These are phyloP conservation scores for Leccinellum albellum DNA, from an alignment of 768 basidiomycete species.

Conservation along the genomic window DNA sequence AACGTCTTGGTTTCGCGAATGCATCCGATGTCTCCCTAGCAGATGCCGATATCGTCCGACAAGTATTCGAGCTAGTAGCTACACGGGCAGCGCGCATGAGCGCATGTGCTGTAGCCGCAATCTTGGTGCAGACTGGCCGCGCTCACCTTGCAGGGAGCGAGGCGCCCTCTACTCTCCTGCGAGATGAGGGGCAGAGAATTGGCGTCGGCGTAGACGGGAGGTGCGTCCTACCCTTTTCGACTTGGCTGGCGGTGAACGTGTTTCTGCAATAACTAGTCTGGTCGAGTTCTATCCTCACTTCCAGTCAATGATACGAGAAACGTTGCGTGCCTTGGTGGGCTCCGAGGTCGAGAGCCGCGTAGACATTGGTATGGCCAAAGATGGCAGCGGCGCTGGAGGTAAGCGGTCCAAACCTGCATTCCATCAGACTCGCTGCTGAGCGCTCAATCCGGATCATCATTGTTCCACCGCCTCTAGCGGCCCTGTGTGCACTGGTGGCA, in stretches of 20 bases:
- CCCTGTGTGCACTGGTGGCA: slow-evolving; percentile 68
- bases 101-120: slow-evolving; percentile 82
- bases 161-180: slow-evolving; percentile 8
- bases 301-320: slow-evolving; percentile 66
- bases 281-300: slow-evolving; percentile 92
- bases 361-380: slow-evolving; percentile 90
- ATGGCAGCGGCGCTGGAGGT: slow-evolving; percentile 98
- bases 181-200: slow-evolving; percentile 48
- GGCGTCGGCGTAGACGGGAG: slow-evolving; percentile 92
- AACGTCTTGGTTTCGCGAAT: slow-evolving; percentile 55
- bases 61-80: slow-evolving; percentile 76
- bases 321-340: slow-evolving; percentile 74
- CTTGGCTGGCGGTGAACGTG: not conserved
- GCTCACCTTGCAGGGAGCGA: slow-evolving; percentile 47
- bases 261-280: slow-evolving; percentile 45
- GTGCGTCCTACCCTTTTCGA: slow-evolving; percentile 35
- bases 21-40: slow-evolving; percentile 48
- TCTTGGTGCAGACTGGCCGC: slow-evolving; percentile 76
- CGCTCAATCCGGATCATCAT: slow-evolving; percentile 2
- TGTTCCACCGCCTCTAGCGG: slow-evolving; percentile 47
- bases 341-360: slow-evolving; percentile 75
- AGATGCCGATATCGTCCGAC: slow-evolving; percentile 76
- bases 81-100: slow-evolving; percentile 80
- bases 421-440: not conserved
- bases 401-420: slow-evolving; percentile 25